These are phyloP conservation scores for Narthecium ossifragum DNA, from an alignment of 106 monocot genomes.

Conservation along the genomic window DNA sequence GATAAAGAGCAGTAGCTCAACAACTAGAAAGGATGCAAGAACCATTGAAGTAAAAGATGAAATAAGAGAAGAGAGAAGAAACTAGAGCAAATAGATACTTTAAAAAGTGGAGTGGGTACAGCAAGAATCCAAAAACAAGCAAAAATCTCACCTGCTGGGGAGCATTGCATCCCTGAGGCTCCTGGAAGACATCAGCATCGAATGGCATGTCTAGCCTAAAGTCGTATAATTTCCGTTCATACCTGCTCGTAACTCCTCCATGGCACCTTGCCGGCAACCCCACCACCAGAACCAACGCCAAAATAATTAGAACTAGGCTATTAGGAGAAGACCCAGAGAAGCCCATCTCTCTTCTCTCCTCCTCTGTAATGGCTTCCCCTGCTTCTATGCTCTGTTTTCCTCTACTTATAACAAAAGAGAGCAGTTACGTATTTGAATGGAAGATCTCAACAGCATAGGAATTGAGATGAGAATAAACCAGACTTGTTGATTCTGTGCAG, in stretches of 20 bases:
- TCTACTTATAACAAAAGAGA: background rate
- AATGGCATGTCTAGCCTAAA: constrained; percentile 52
- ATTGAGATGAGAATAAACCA: too few species aligned
- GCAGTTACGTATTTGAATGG: too few species aligned
- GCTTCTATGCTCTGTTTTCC: background rate
- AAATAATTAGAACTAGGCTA: background rate
- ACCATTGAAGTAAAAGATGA: background rate
- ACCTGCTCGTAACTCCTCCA: constrained; percentile 38
- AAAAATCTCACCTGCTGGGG: constrained; percentile 43
- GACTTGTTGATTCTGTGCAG: too few species aligned
- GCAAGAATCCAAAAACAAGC: background rate
- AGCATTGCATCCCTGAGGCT: constrained; percentile 48
- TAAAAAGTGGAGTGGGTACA: too few species aligned
- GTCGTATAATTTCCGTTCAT: constrained; percentile 26
- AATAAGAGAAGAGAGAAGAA: background rate
- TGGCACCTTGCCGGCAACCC: background rate
- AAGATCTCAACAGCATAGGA: too few species aligned
- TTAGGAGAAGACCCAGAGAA: background rate
- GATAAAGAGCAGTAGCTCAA: background rate
- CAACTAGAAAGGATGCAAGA: background rate
- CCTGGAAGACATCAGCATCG: constrained; percentile 49
- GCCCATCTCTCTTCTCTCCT: background rate
- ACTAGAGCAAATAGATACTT: too few species aligned
- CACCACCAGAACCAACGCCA: constrained; percentile 5
- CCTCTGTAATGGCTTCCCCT: background rate